These are phyloP conservation scores for Babjeviella inositovora DNA, from an alignment of 805 yeast genomes.

Conservation along the genomic window DNA sequence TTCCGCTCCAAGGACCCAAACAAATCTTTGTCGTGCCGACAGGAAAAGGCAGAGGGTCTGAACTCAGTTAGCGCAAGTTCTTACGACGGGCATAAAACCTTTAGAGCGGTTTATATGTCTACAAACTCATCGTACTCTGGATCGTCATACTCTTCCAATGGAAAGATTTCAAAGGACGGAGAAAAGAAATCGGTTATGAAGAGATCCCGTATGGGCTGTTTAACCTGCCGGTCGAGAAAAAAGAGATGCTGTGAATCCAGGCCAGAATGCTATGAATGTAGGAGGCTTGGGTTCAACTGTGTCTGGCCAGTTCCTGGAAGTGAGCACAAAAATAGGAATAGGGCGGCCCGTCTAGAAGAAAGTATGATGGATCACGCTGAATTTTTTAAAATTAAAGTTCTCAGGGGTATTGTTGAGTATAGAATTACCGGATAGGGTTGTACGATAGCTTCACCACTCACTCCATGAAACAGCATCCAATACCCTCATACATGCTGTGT, in stretches of 20 bases:
- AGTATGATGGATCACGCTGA: constrained; percentile 36
- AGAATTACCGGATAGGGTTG: constrained; percentile 8
- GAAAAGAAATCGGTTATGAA: constrained; percentile 6
- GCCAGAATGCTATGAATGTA: constrained; percentile 56
- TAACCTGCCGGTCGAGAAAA: constrained; percentile 65
- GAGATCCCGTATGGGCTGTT: constrained; percentile 58
- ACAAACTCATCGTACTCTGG: constrained; percentile 1
- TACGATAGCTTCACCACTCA: not conserved
- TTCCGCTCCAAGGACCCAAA: too few relatives aligned
- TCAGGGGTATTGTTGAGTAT: constrained; percentile 45
- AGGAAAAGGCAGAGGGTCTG: not conserved
- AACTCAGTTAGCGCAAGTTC: not conserved
- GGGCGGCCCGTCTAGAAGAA: constrained; percentile 28
- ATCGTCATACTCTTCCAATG: constrained; percentile 1
- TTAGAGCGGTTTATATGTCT: not conserved
- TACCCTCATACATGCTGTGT: too few relatives aligned
- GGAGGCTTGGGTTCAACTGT: constrained; percentile 47
- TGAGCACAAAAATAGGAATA: constrained; percentile 41
- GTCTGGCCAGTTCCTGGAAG: constrained; percentile 64
- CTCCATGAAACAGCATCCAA: not conserved
- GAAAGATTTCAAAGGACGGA: not conserved
- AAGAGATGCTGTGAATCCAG: constrained; percentile 62
- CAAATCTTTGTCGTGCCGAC: too few relatives aligned
- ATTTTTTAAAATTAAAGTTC: constrained; percentile 42
- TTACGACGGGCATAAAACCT: not conserved